Conservation (phyloP, 179 eudicot genomes). For the Camellia oleifera region DNA sequence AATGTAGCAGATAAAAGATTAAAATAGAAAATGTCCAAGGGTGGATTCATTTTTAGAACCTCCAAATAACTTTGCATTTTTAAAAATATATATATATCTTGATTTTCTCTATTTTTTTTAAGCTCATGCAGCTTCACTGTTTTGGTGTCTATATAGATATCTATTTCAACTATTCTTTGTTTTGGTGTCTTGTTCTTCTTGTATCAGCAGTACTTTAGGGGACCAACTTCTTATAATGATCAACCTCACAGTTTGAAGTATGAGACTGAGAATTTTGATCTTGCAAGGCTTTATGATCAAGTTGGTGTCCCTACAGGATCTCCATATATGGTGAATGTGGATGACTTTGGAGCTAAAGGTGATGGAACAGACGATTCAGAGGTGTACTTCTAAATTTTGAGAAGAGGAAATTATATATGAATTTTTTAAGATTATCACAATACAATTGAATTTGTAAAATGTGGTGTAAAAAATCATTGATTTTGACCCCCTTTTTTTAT, state of each 20-base stretch:
- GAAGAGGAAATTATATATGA: neutral
- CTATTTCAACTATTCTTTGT: conserved; percentile 9
- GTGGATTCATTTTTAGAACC: too few relatives aligned
- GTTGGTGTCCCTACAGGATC: neutral
- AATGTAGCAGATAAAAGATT: too few relatives aligned
- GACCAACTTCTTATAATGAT: neutral
- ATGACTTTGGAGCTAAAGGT: conserved; percentile 42
- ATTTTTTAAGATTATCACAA: neutral
- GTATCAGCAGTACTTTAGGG: neutral
- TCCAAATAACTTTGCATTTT: too few relatives aligned
- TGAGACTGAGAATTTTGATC: neutral
- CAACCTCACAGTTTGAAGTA: neutral
- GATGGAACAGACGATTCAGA: conserved; percentile 35
- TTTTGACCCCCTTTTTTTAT: too few relatives aligned
- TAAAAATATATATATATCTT: too few relatives aligned
- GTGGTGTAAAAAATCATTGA: too few relatives aligned
- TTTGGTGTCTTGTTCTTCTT: conserved; percentile 12
- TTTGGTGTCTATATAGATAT: neutral
- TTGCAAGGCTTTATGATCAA: conserved; percentile 6
- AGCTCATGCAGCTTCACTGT: too few relatives aligned
- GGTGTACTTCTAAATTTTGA: conserved; percentile 19
- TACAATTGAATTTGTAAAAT: too few relatives aligned
- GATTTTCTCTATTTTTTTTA: too few relatives aligned
- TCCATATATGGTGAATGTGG: conserved; percentile 32
- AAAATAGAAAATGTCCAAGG: too few relatives aligned